Evolutionary conservation across 2,329 filamentous ascomycete species (phyloP), one percentile per base, ranked within the genome.

Genomic region (Dothideomycetidae sp.): DNA sequence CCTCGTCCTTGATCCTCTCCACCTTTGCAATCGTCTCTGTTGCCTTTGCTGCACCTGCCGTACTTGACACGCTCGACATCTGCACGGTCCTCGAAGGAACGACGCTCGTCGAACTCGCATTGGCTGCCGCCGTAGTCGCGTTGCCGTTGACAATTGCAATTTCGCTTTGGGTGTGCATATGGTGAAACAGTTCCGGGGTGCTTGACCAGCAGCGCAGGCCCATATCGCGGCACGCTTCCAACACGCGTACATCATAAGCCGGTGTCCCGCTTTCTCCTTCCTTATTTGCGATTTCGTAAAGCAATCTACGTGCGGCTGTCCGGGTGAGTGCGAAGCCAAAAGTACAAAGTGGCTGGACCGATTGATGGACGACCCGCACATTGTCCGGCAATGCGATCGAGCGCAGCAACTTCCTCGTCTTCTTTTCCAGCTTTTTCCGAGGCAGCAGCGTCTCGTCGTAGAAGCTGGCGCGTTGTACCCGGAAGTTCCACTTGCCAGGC

Each of bases 241-340:
- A 48, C 31, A 61, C 45, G 1, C 52, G 50, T 5, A 62, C 58
- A 41, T 63, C 60, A 46, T 60, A 64, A 16, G 61, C 61, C 33
- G 46, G 40, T 3, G 44, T 49, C 21, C 53, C 53, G 18, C 43
- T 52, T 44, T 45, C 44, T 19, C 34, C 42, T 45, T 46, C 54
- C 42, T 35, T 42, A 36, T 16, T 39, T 2, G 61, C 60, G 31
- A 63, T 53, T 19, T 62, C 56, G 32, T 47, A 33, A 1, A 59
- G 41, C 7, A 62, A 49, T 3, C 47, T 47, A 4, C 36, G 23
- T 0, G 59, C 58, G 1, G 55, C 54, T 11, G 49, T 36, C 18
- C 60, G 56, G 1, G 60, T 62, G 5, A 64, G 48, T 10, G 59
- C 61, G 43, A 61, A 64, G 36, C 55, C 60, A 40, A 64, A 64